Base-by-base conservation (phyloP, 2,329 filamentous ascomycete species). In the Magnaporthiopsis poae region DNA sequence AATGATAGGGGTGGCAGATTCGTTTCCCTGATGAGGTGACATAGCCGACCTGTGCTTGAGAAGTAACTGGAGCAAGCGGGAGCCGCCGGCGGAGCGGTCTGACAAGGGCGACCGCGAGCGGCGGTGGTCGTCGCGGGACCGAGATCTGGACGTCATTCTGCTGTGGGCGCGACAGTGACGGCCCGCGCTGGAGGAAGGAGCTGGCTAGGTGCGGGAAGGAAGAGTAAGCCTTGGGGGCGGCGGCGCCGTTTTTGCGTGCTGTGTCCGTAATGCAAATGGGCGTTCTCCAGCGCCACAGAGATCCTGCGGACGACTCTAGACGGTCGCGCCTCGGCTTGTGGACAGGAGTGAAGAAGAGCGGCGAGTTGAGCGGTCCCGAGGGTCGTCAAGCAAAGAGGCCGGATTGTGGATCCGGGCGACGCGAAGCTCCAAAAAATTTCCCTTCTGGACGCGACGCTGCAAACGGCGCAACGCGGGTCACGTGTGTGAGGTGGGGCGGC, bases 111-210 rank as follows among this genome's bases (percentile, higher is more conserved):
- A 66, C 21, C 39, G 60, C 25, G 63, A 64, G 25, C 63, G 63
- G 21, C 46, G 18, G 63, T 59, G 27, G 27, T 64, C 63, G 63
- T 64, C 63, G 13, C 63, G 36, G 25, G 63, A 56, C 11, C 63
- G 63, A 36, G 65, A 66, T 27, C 60, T 56, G 29, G 65, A 66
- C 46, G 64, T 33, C 64, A 65, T 65, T 12, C 15, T 63, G 12
- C 33, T 25, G 15, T 63, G 62, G 2, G 29, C 36, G 62, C 60
- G 46, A 39, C 46, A 8, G n/a, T 52, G 5, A n/a, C 46, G 18
- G 46, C 46, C 46, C 46, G 46, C 46, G 46, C 46, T 27, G 27
- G 27, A 27, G 27, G 46, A 52, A 39, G 46, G 46, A 52, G 46
- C 46, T 52, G 9, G 46, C 46, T 21, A n/a, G 46, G 18, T 35